Conservation (phyloP, 345 rosid genomes). For the Gossypium raimondii region DNA sequence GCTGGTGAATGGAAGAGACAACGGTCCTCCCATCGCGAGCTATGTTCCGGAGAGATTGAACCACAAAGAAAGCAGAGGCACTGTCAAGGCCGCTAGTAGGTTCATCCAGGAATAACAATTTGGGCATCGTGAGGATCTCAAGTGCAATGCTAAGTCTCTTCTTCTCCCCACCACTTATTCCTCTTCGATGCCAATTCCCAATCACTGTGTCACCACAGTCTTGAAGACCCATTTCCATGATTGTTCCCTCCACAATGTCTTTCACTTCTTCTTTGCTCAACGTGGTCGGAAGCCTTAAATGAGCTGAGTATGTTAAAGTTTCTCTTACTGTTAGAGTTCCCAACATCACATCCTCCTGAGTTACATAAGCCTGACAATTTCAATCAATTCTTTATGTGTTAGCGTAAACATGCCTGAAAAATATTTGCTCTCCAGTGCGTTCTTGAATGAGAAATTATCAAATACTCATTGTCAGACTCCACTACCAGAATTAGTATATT, state of each 20-base stretch:
- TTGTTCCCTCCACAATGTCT: conserved; percentile 48
- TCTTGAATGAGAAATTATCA: too few relatives aligned
- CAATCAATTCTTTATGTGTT: not conserved
- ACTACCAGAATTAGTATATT: too few relatives aligned
- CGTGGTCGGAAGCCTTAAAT: conserved; percentile 51
- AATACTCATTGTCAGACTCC: too few relatives aligned
- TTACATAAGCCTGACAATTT: conserved; percentile 62
- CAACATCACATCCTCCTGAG: conserved; percentile 62
- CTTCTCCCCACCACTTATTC: conserved; percentile 79
- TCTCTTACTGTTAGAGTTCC: conserved; percentile 73
- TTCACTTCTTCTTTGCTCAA: conserved; percentile 41
- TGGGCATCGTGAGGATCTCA: conserved; percentile 66
- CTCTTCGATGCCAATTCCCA: conserved; percentile 77
- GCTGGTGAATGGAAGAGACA: conserved; percentile 71
- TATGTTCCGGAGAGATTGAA: conserved; percentile 52
- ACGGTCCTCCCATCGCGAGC: conserved; percentile 63
- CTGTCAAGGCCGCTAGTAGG: conserved; percentile 80
- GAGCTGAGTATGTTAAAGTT: conserved; percentile 60
- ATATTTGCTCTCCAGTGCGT: not conserved
- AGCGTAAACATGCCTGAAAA: not conserved
- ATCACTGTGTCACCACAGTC: conserved; percentile 55
- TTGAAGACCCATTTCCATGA: conserved; percentile 63
- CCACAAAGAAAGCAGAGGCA: conserved; percentile 69
- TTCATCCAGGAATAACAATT: conserved; percentile 59
- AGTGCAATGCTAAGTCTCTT: conserved; percentile 67